Evolutionary conservation across 2,329 filamentous ascomycete species (phyloP).

Genomic region (Botryotinia globosa): DNA sequence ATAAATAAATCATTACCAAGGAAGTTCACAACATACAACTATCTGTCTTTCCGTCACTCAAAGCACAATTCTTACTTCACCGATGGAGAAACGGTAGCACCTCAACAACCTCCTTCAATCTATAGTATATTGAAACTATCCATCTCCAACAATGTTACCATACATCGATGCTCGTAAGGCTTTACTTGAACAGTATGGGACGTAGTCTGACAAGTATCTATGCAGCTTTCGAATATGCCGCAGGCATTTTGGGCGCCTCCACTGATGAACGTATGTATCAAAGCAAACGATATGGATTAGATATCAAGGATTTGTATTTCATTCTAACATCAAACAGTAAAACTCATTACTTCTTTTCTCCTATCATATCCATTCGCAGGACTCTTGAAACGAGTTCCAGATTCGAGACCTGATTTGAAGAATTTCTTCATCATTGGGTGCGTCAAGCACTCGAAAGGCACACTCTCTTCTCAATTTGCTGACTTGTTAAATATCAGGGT

Average conservation of each 20-base stretch:
- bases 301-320: neutral
- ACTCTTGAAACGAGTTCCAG: slow-evolving; percentile 84
- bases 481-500: slow-evolving; percentile 49
- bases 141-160: slow-evolving; percentile 52
- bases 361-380: slow-evolving; percentile 89
- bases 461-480: neutral
- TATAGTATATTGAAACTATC: neutral
- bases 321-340: slow-evolving; percentile 58
- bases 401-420: slow-evolving; percentile 77
- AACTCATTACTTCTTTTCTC: slow-evolving; percentile 86
- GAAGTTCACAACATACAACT: neutral
- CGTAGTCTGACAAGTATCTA: slow-evolving; percentile 32
- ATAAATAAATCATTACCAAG: slow-evolving; percentile 11
- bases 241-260: slow-evolving; percentile 57
- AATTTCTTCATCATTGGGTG: slow-evolving; percentile 83
- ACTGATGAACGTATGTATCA: slow-evolving; percentile 57
- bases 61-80: slow-evolving; percentile 4
- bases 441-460: slow-evolving; percentile 28
- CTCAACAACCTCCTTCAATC: neutral
- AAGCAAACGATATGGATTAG: neutral
- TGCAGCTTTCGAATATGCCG: slow-evolving; percentile 60
- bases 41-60: neutral
- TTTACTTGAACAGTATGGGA: slow-evolving; percentile 11
- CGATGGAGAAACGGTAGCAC: slow-evolving; percentile 31
- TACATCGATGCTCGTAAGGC: slow-evolving; percentile 58